phyloP scores from a whole-genome alignment of 2,329 filamentous ascomycete species.

The Diaporthe sp. region DNA sequence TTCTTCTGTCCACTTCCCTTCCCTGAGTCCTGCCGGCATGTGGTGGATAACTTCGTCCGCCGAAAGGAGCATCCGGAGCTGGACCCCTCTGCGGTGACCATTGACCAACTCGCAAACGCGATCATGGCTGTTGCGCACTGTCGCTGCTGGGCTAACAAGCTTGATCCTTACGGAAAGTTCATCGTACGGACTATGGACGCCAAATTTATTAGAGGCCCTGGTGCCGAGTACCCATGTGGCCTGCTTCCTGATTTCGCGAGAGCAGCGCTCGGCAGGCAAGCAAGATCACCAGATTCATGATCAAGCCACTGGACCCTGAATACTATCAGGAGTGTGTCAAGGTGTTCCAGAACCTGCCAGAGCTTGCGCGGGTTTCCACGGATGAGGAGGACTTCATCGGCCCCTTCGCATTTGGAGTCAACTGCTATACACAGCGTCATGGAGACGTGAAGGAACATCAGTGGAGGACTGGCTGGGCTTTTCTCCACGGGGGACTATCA shows the following conservation, averaged over 20 bases:
- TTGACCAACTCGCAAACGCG: too few species aligned
- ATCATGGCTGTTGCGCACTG: too few species aligned
- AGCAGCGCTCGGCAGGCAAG: constrained; percentile 29
- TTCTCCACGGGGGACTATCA: constrained; percentile 31
- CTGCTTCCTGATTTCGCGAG: constrained; percentile 24
- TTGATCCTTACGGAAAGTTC: too few species aligned
- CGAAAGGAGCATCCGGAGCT: too few species aligned
- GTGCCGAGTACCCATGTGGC: neutral
- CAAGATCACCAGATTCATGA: constrained; percentile 28
- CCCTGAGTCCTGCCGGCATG: constrained; percentile 30
- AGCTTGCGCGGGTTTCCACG: neutral
- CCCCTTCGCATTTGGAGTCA: constrained; percentile 35
- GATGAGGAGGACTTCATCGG: constrained; percentile 33
- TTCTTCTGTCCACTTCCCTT: constrained; percentile 36
- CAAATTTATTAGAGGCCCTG: too few species aligned
- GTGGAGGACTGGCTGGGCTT: constrained; percentile 31
- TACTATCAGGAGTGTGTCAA: constrained; percentile 21
- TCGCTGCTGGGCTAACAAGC: too few species aligned
- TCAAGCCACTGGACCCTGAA: constrained; percentile 26
- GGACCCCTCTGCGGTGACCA: too few species aligned
- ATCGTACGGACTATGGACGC: too few species aligned
- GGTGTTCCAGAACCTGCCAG: constrained; percentile 16
- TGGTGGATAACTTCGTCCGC: too few species aligned
- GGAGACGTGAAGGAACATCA: constrained; percentile 31
- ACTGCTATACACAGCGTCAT: constrained; percentile 35